These are phyloP conservation scores for Guyanaporus albipodus DNA, from an alignment of 768 basidiomycete species.

Conservation along the genomic window DNA sequence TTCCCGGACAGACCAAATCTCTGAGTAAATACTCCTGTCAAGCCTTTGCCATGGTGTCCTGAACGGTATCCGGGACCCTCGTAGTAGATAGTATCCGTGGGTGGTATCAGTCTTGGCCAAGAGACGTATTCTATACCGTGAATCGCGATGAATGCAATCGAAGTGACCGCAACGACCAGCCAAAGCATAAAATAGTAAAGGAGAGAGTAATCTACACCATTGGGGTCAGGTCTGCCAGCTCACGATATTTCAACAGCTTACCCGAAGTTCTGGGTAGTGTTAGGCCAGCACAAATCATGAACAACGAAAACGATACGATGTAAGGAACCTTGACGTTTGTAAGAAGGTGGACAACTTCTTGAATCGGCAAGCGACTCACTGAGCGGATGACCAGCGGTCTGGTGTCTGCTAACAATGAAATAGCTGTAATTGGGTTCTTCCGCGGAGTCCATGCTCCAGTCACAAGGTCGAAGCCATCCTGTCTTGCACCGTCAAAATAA, in stretches of 20 bases:
- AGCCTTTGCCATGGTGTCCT: conserved; percentile 69
- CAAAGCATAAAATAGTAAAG: conserved; percentile 83
- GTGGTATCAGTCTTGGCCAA: conserved; percentile 86
- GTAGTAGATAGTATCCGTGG: conserved; percentile 78
- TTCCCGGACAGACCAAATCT: conserved; percentile 35
- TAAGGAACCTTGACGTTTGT: conserved; percentile 70
- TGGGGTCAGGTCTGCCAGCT: neutral
- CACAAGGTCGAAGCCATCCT: conserved; percentile 94
- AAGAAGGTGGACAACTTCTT: neutral
- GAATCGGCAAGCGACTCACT: conserved; percentile 46
- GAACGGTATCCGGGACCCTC: conserved; percentile 85
- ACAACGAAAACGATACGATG: conserved; percentile 70
- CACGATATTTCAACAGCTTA: conserved; percentile 36
- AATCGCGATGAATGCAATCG: conserved; percentile 70
- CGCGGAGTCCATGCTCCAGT: conserved; percentile 90
- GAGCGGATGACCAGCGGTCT: conserved; percentile 82
- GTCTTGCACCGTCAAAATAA: conserved; percentile 87
- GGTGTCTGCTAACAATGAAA: conserved; percentile 71
- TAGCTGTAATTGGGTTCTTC: conserved; percentile 62
- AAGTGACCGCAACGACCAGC: conserved; percentile 57
- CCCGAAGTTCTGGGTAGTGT: conserved; percentile 86
- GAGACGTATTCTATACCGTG: conserved; percentile 93
- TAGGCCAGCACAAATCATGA: conserved; percentile 84
- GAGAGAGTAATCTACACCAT: conserved; percentile 69
- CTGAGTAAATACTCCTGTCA: conserved; percentile 38